Evolutionary conservation across 176 grass and related monocot species (phyloP).

Genomic region (Eremochloa ophiuroides): DNA sequence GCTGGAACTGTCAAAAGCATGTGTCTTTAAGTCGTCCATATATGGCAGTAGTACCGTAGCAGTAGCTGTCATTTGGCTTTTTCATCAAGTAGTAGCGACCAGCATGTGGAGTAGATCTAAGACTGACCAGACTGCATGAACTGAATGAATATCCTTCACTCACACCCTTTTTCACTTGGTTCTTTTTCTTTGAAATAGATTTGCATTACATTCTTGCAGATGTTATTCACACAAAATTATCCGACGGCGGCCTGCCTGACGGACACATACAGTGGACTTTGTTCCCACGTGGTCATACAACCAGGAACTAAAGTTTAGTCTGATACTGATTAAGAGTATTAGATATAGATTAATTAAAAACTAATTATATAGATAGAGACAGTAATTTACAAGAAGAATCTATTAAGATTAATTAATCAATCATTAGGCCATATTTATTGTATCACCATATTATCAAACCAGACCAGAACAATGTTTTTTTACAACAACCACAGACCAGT

Average conservation of each 20-base stretch:
- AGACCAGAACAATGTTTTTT: too few species aligned
- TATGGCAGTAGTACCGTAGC: neutral
- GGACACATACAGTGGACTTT: neutral
- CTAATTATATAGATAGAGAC: too few species aligned
- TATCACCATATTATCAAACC: too few species aligned
- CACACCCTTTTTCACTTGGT: neutral
- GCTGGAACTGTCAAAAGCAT: neutral
- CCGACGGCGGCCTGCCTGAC: neutral
- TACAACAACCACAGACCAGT: too few species aligned
- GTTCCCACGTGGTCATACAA: neutral
- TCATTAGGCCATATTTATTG: too few species aligned
- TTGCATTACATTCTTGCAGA: neutral
- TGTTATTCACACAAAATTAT: neutral
- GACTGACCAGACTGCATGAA: slow-evolving; percentile 3
- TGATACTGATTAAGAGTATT: too few species aligned
- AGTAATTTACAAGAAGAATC: too few species aligned
- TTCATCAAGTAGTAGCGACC: neutral
- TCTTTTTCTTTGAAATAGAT: too few species aligned
- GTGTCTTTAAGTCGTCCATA: neutral
- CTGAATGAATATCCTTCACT: neutral
- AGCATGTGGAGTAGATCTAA: neutral
- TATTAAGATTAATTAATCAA: too few species aligned
- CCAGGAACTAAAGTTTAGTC: too few species aligned
- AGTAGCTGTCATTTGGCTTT: neutral
- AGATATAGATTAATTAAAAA: too few species aligned